Conservation (phyloP, 345 rosid genomes). For the Brassica rapa region DNA sequence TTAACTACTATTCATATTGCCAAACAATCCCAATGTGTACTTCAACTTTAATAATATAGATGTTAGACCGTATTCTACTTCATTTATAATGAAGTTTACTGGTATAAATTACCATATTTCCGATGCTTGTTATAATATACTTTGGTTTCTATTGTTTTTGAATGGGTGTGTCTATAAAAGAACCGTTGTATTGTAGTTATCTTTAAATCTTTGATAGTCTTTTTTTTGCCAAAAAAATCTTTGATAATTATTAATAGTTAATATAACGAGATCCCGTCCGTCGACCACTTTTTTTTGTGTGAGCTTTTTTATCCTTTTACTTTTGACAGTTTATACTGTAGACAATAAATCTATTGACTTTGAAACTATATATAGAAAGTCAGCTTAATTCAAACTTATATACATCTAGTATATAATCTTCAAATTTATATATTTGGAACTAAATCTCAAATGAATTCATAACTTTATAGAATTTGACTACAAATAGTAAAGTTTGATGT, state of each 20-base stretch:
- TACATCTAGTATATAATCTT: background rate
- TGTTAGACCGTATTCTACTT: background rate
- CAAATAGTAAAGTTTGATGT: background rate
- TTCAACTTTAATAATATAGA: too few species aligned
- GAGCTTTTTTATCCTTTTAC: background rate
- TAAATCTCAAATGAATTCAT: background rate
- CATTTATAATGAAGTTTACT: background rate
- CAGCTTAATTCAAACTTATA: background rate
- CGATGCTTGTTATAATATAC: background rate
- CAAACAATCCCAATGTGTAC: too few species aligned
- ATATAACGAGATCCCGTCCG: background rate
- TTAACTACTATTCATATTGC: too few species aligned
- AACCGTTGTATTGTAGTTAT: background rate
- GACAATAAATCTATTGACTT: background rate
- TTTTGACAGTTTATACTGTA: background rate
- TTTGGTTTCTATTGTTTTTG: background rate
- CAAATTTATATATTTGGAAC: background rate
- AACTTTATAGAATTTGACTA: background rate
- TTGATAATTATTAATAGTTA: background rate
- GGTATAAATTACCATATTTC: background rate
- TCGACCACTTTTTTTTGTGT: background rate
- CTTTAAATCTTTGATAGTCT: background rate
- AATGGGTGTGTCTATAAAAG: background rate
- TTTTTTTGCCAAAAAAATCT: background rate
- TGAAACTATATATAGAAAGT: background rate